These are phyloP conservation scores for Rosa multiflora DNA, from an alignment of 306 rosid species.

Conservation along the genomic window DNA sequence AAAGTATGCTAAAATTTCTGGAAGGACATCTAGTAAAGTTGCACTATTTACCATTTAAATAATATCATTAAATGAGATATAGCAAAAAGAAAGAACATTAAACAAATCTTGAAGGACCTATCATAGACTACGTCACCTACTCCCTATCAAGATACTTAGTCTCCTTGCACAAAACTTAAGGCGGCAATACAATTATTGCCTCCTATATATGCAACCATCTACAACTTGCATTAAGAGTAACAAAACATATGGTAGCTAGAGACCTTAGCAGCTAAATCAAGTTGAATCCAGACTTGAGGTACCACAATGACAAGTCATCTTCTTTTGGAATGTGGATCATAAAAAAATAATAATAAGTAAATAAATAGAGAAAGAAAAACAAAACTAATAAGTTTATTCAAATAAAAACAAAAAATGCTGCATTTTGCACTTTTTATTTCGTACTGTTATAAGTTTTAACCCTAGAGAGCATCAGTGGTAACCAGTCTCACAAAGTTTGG, in stretches of 20 bases:
- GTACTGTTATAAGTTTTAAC: neutral
- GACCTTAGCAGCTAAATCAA: neutral
- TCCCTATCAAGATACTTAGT: neutral
- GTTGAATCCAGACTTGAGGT: neutral
- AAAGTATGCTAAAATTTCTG: neutral
- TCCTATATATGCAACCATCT: neutral
- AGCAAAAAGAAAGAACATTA: neutral
- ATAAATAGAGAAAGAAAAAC: neutral
- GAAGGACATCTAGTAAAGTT: neutral
- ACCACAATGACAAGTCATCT: neutral
- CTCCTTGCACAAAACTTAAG: neutral
- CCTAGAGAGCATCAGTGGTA: neutral
- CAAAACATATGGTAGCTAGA: conserved; percentile 12
- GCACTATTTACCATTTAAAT: neutral
- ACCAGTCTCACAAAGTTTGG: neutral
- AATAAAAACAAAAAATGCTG: neutral
- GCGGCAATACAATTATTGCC: neutral
- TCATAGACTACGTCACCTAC: neutral
- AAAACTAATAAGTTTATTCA: neutral
- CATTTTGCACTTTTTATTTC: neutral
- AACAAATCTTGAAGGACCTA: neutral
- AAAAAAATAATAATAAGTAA: neutral
- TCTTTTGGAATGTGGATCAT: neutral
- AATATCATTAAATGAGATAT: conserved; percentile 10
- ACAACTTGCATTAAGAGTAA: neutral